These are phyloP conservation scores for Alternaria longipes DNA, from an alignment of 2,329 filamentous ascomycete genomes.

Conservation along the genomic window DNA sequence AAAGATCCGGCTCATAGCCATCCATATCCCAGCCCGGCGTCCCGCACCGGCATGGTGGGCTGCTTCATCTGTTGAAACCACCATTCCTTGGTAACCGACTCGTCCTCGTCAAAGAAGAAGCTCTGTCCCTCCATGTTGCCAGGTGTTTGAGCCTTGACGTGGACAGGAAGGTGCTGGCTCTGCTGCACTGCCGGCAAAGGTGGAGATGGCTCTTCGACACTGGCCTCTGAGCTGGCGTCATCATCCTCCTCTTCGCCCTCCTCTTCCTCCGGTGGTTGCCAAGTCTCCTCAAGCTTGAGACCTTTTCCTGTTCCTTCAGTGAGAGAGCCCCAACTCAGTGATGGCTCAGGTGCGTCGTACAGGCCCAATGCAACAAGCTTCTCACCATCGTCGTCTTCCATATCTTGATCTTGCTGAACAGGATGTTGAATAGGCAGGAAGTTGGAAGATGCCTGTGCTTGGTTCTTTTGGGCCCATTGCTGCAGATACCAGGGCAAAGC, in stretches of 20 bases:
- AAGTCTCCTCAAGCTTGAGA: slow-evolving; percentile 82
- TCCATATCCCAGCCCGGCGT: slow-evolving; percentile 49
- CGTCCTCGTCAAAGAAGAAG: slow-evolving; percentile 53
- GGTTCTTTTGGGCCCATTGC: slow-evolving; percentile 49
- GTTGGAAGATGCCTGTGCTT: slow-evolving; percentile 49
- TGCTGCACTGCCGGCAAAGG: slow-evolving; percentile 34
- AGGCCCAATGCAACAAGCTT: slow-evolving; percentile 84
- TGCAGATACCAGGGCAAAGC: slow-evolving; percentile 50
- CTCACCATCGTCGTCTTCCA: slow-evolving; percentile 68
- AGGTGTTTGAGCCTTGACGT: slow-evolving; percentile 39
- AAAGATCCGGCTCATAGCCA: slow-evolving; percentile 42
- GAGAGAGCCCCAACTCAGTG: slow-evolving; percentile 60
- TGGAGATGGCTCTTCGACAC: slow-evolving; percentile 47
- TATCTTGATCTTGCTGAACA: slow-evolving; percentile 60
- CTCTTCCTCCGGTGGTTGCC: slow-evolving; percentile 67
- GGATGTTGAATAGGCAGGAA: slow-evolving; percentile 63
- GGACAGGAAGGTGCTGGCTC: slow-evolving; percentile 36
- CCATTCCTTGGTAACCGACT: slow-evolving; percentile 51
- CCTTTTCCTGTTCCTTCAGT: slow-evolving; percentile 71
- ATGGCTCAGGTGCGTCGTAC: slow-evolving; percentile 76
- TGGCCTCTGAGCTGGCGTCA: slow-evolving; percentile 56
- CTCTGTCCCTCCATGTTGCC: slow-evolving; percentile 52
- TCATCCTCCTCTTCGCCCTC: slow-evolving; percentile 57
- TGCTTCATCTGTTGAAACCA: slow-evolving; percentile 53
- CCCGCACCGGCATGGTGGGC: slow-evolving; percentile 49